Conservation (phyloP, 768 basidiomycete species). For the Rhodotorula graminis region DNA sequence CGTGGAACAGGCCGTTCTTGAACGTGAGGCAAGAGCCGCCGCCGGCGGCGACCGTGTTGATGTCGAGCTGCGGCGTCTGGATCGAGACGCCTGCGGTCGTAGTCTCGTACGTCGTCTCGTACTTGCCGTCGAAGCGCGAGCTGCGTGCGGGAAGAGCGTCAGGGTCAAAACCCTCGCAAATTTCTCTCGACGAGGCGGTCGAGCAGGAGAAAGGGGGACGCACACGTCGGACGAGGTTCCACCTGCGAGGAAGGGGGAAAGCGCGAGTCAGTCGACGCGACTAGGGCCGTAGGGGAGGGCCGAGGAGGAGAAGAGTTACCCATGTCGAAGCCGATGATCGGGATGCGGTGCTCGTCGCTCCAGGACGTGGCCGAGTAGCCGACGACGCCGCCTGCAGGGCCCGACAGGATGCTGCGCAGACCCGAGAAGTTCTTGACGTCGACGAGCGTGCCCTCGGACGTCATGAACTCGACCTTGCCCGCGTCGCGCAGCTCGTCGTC, state of each 20-base stretch:
- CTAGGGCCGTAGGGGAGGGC: too few relatives aligned
- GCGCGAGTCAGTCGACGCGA: too few relatives aligned
- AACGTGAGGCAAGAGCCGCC: constrained; percentile 86
- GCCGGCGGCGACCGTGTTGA: constrained; percentile 85
- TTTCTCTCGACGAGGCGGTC: too few relatives aligned
- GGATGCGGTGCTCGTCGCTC: constrained; percentile 55
- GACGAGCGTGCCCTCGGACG: constrained; percentile 79
- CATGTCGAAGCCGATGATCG: constrained; percentile 62
- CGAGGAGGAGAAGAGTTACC: constrained; percentile 43
- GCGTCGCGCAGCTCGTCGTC: constrained; percentile 49
- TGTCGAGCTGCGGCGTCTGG: constrained; percentile 86
- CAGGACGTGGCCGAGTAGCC: constrained; percentile 50
- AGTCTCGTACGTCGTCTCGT: constrained; percentile 90
- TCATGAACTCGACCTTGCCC: constrained; percentile 90
- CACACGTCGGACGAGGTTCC: background rate
- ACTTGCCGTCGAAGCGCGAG: constrained; percentile 82
- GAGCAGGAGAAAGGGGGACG: too few relatives aligned
- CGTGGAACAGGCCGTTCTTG: constrained; percentile 81
- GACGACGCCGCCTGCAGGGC: background rate
- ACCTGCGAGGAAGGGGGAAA: constrained; percentile 42
- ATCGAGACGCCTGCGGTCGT: constrained; percentile 91
- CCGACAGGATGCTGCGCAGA: constrained; percentile 67
- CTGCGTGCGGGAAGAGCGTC: constrained; percentile 43
- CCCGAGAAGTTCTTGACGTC: constrained; percentile 82
- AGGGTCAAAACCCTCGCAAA: too few relatives aligned